A percentile compares a stretch with the other conserved stretches of the same genome.
Conservation (phyloP, 768 basidiomycete genomes). For the Pleurotus salmoneostramineus region DNA sequence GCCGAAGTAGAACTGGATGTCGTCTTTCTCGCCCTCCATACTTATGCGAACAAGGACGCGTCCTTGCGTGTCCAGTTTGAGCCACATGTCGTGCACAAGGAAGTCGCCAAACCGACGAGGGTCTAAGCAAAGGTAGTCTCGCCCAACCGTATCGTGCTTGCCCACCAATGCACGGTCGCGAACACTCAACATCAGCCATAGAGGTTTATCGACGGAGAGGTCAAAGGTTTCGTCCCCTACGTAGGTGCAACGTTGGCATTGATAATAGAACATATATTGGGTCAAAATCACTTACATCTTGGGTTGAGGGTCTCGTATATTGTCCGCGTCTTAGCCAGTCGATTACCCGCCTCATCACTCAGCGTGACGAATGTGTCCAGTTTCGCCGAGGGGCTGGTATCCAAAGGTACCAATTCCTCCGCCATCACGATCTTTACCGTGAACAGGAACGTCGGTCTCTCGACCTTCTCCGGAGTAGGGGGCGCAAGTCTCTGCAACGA, state of each 20-base stretch:
- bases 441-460: slow-evolving; percentile 75
- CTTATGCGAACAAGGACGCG: slow-evolving; percentile 84
- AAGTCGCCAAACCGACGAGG: slow-evolving; percentile 86
- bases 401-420: slow-evolving; percentile 78
- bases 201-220: slow-evolving; percentile 85
- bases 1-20: slow-evolving; percentile 96
- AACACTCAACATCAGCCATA: slow-evolving; percentile 97
- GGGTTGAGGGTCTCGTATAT: slow-evolving; percentile 89
- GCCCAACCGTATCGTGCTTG: slow-evolving; percentile 89
- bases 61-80: slow-evolving; percentile 84
- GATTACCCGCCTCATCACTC: slow-evolving; percentile 87
- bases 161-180: slow-evolving; percentile 88
- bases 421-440: slow-evolving; percentile 92
- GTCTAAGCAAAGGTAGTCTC: slow-evolving; percentile 90
- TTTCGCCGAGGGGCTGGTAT: slow-evolving; percentile 72
- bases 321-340: slow-evolving; percentile 91
- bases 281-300: slow-evolving; percentile 59
- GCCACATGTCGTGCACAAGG: slow-evolving; percentile 87
- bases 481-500: slow-evolving; percentile 55
- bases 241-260: slow-evolving; percentile 11
- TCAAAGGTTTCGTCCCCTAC: slow-evolving; percentile 98
- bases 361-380: slow-evolving; percentile 93
- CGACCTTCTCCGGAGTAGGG: slow-evolving; percentile 68
- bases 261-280: not conserved
- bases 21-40: slow-evolving; percentile 99